Evolutionary conservation across 2,329 filamentous ascomycete genomes (phyloP).

Genomic region (Sclerotinia minor): DNA sequence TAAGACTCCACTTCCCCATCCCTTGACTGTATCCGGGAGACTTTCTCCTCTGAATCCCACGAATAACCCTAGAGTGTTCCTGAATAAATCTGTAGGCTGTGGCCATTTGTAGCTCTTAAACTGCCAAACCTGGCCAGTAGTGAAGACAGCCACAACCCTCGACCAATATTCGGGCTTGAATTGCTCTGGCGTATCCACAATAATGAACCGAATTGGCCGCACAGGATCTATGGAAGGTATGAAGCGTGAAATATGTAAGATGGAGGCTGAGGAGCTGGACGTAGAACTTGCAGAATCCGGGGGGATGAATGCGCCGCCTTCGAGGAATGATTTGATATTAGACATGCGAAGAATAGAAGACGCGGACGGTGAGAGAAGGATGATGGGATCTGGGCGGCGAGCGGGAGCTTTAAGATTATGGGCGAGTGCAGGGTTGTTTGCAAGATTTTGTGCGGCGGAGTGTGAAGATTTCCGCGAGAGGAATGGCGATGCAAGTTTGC

Average conservation of each 20-base stretch:
- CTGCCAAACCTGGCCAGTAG: conserved; percentile 96
- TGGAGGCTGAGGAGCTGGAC: conserved; percentile 67
- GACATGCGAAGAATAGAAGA: conserved; percentile 93
- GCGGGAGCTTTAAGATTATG: conserved; percentile 55
- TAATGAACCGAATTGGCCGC: conserved; percentile 84
- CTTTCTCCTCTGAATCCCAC: conserved; percentile 89
- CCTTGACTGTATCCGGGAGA: conserved; percentile 72
- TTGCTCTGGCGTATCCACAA: conserved; percentile 88
- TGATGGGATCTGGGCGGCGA: conserved; percentile 76
- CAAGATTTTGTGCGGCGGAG: conserved; percentile 41
- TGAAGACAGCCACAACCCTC: conserved; percentile 93
- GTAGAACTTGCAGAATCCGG: conserved; percentile 63
- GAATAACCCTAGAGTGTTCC: conserved; percentile 81
- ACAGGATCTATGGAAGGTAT: conserved; percentile 70
- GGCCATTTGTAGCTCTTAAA: conserved; percentile 99
- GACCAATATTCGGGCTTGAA: conserved; percentile 99
- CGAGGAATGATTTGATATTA: conserved; percentile 93
- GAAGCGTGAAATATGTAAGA: conserved; percentile 80
- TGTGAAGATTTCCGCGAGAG: conserved; percentile 60
- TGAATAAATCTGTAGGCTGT: conserved; percentile 83
- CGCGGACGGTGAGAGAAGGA: conserved; percentile 92
- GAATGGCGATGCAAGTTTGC: conserved; percentile 79
- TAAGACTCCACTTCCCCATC: conserved; percentile 83
- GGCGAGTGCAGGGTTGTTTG: conserved; percentile 50
- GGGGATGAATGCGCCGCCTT: conserved; percentile 77